Percentiles rank a stretch among this genome's conserved stretches.
Conservation (phyloP, 2,329 filamentous ascomycete species). For the Sclerotinia minor region DNA sequence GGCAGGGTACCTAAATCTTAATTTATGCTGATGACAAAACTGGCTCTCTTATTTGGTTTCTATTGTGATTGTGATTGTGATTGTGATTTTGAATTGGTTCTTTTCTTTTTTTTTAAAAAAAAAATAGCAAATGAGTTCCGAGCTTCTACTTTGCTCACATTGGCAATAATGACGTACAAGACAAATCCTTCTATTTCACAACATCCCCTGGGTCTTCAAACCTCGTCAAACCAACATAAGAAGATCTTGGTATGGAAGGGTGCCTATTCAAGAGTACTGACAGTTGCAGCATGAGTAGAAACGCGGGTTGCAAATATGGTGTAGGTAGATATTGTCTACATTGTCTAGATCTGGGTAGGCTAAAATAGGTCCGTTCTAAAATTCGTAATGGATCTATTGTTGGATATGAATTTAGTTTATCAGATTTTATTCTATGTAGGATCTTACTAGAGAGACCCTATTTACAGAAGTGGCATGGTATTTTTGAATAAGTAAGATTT, state of each 20-base stretch:
- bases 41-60: not conserved
- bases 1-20: conserved; percentile 11
- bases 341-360: not conserved
- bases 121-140: not conserved
- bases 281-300: not conserved
- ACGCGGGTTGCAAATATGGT: not conserved
- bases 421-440: too few relatives aligned
- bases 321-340: not conserved
- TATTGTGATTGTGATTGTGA: not conserved
- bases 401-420: too few relatives aligned
- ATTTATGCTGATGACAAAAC: conserved; percentile 25
- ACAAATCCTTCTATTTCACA: too few relatives aligned
- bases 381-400: not conserved
- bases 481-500: too few relatives aligned
- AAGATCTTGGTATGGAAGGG: not conserved
- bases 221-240: not conserved
- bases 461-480: too few relatives aligned
- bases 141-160: not conserved
- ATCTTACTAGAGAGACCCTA: too few relatives aligned
- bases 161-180: too few relatives aligned
- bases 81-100: not conserved
- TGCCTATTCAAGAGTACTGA: not conserved
- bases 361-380: not conserved
- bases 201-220: not conserved
- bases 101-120: too few relatives aligned